Conservation (phyloP, 2,329 filamentous ascomycete genomes). For the Eutypella sp. region DNA sequence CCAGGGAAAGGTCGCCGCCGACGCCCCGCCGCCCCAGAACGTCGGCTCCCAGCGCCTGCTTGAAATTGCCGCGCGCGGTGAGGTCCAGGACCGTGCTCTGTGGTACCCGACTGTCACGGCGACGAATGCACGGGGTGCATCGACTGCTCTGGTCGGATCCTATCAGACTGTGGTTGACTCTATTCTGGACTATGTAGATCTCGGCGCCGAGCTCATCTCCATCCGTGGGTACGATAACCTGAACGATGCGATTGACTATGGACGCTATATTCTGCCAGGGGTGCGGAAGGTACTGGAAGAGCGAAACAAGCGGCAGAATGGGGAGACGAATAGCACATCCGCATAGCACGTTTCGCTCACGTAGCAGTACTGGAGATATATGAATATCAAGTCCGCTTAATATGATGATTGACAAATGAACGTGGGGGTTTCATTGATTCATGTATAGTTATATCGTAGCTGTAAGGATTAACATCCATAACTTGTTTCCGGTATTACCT, state of each 20-base stretch:
- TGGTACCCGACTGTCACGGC: conserved; percentile 61
- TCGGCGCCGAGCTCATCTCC: conserved; percentile 53
- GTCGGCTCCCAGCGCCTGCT: conserved; percentile 54
- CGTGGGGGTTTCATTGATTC: too few relatives aligned
- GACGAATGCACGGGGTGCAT: conserved; percentile 54
- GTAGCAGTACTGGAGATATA: too few relatives aligned
- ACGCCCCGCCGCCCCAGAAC: conserved; percentile 45
- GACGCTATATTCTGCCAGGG: conserved; percentile 47
- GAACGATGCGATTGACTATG: conserved; percentile 56
- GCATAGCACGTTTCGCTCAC: not conserved
- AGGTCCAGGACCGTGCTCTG: conserved; percentile 56
- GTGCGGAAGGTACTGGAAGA: conserved; percentile 36
- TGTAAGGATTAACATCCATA: too few relatives aligned
- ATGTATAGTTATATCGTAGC: too few relatives aligned
- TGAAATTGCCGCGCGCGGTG: conserved; percentile 50
- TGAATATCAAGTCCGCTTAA: too few relatives aligned
- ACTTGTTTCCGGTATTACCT: too few relatives aligned
- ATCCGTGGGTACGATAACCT: conserved; percentile 59
- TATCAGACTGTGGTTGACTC: conserved; percentile 48
- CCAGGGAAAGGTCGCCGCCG: conserved; percentile 20
- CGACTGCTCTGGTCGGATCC: conserved; percentile 53
- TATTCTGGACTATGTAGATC: conserved; percentile 51
- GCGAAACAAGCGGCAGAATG: conserved; percentile 12
- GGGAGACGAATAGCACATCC: not conserved
- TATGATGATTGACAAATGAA: too few relatives aligned